Evolutionary conservation across 495 filamentous ascomycete species (phyloP), one percentile per base, ranked within the genome.

Genomic region (Penicillium cataractarum): DNA sequence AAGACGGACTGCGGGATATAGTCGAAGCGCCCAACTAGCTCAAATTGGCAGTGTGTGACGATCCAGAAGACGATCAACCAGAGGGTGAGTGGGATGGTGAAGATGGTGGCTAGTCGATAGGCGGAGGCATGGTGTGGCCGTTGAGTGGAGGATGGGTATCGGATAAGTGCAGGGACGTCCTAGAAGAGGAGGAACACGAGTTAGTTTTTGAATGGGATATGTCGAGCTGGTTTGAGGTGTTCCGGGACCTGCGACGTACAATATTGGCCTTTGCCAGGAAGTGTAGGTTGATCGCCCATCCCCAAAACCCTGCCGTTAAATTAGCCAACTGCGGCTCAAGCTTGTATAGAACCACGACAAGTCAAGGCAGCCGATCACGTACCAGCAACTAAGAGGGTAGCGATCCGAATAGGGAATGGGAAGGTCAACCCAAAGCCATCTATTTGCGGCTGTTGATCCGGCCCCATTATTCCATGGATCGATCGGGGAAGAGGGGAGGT

Each of bases 231-330:
- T 19, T n/a, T 46, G 31, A 58, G 53, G 60, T 31, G 63, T 33
- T 50, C 24, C 13, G 24, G 9, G 19, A 12, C 35, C 52, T 56
- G 53, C 50, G 60, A 74, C 84, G 60, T 73, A 89, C 89, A 78
- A 97, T 93, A 70, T 87, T 87, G 63, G 84, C 76, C 57, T 86
- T 74, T 66, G 85, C 80, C 39, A 97, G 84, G 74, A 89, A 93
- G 55, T 97, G 91, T 22, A 97, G 84, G 77, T 95, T 96, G 59
- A 89, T 66, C 55, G 87, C 92, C 92, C 92, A 97, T 66, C 89
- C 92, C 93, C 93, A 97, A 66, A 96, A 86, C 63, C 90, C 92
- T 95, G 65, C 49, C 57, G 31, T 19, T 56, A 15, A 32, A 40
- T 65, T 46, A 65, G 29, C 53, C 35, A n/a, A 48, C 37, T 29